phyloP scores from a whole-genome alignment of 192 early-diverging fungal species.

The Coemansia sp. region DNA sequence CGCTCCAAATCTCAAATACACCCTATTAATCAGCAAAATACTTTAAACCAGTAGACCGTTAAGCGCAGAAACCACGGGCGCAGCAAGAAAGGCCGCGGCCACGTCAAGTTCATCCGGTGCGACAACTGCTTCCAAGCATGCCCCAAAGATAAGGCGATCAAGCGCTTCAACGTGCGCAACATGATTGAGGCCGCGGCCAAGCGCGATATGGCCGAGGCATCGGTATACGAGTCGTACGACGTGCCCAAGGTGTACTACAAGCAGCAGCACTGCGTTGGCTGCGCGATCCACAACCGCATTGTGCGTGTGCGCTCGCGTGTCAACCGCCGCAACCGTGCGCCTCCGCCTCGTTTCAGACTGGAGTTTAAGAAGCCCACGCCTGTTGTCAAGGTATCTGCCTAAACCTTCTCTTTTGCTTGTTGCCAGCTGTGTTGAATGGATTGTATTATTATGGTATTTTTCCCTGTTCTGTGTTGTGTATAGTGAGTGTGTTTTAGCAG shows the following conservation, averaged over 20 bases:
- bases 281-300: constrained; percentile 90
- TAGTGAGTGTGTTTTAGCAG: no score
- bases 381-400: no score
- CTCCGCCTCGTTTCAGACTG: constrained; percentile 85
- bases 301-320: constrained; percentile 90
- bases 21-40: no score
- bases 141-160: constrained; percentile 99
- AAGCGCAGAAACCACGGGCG: constrained; percentile 99
- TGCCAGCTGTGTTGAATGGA: no score
- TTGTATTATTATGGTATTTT: no score
- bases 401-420: no score
- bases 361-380: constrained; percentile 60
- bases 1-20: no score
- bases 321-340: constrained; percentile 87
- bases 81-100: constrained; percentile 98
- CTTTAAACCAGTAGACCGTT: constrained; percentile 72
- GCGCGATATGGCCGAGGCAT: constrained; percentile 95
- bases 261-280: constrained; percentile 92
- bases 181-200: constrained; percentile 98
- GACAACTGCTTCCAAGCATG: constrained; percentile 98
- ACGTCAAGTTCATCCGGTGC: constrained; percentile 96
- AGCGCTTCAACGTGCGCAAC: constrained; percentile 97
- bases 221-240: constrained; percentile 92
- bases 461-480: no score
- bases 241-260: constrained; percentile 99